Percentiles rank a stretch among this genome's conserved stretches.
Evolutionary conservation across 1,284 basidiomycete species (phyloP).

Genomic region (Ustilago hordei): DNA sequence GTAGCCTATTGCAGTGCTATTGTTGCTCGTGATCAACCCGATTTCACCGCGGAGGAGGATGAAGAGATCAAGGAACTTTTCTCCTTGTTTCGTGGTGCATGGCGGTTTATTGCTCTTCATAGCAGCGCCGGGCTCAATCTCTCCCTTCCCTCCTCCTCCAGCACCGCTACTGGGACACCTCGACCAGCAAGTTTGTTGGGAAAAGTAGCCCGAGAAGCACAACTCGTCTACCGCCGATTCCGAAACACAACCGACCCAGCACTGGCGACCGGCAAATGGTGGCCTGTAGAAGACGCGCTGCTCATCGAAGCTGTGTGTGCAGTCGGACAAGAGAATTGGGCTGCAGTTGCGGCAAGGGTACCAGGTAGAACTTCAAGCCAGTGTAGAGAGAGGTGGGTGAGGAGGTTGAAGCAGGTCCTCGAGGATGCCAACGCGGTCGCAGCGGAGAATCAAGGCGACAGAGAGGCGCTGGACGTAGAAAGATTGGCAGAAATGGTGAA

Average conservation of each 20-base stretch:
- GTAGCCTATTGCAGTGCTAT: constrained; percentile 27
- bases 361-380: constrained; percentile 36
- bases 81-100: constrained; percentile 39
- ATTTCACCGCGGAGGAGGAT: constrained; percentile 29
- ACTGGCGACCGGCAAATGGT: constrained; percentile 37
- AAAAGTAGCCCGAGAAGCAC: constrained; percentile 30
- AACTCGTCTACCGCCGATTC: constrained; percentile 32
- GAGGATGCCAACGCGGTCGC: background rate
- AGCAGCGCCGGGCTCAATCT: constrained; percentile 12
- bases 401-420: constrained; percentile 30
- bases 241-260: constrained; percentile 41
- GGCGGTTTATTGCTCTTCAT: constrained; percentile 46
- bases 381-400: constrained; percentile 41
- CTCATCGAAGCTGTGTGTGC: constrained; percentile 23
- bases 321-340: constrained; percentile 35
- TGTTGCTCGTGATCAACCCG: constrained; percentile 32
- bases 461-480: constrained; percentile 4
- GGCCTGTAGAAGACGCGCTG: constrained; percentile 25
- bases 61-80: constrained; percentile 32
- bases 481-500: constrained; percentile 9
- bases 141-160: constrained; percentile 7
- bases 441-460: background rate
- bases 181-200: constrained; percentile 22
- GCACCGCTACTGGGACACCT: background rate
- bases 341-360: constrained; percentile 25